Evolutionary conservation across 2,329 filamentous ascomycete genomes (phyloP), one percentile per base, ranked within the genome.

Genomic region (Pleoardoris graminearum): DNA sequence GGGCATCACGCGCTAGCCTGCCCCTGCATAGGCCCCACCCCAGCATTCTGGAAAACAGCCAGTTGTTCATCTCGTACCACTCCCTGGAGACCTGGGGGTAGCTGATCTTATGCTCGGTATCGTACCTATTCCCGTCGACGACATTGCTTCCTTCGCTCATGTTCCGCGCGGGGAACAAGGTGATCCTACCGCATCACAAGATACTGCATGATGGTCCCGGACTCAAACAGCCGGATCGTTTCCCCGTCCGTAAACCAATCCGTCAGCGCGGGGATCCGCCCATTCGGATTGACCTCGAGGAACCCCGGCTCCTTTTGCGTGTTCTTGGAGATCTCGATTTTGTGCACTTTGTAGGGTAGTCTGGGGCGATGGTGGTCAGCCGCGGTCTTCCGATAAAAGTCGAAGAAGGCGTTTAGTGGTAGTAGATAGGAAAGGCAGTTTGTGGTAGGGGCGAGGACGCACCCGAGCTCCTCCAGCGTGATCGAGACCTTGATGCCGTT

Each of bases 401-500:
- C n/a, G 4, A 10, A 4, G 10, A 35, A 38, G 6, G 36, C 16
- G 19, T 29, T 29, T 7, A 7, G 12, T 29, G 27, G 27, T n/a
- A n/a, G 27, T 29, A 29, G 27, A 12, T 12, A 11, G 29, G 14
- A 17, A 22, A 5, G 3, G 8, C 7, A 22, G 27, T 21, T 7
- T 16, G 21, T 11, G 7, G 38, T 8, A 27, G 35, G 22, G 12
- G 35, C 12, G 33, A 33, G 4, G n/a, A 38, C 67, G 47, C 65
- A 75, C 61, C 87, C 87, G 4, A 96, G 81, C 76, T 96, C 91
- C 76, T 95, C 91, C 14, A 97, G 78, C 8, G 90, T 82, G 60
- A 96, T 96, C 51, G 89, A 91, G 56, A 90, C 84, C 74, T 96
- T 96, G 80, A 94, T 88, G 58, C 91, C 91, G 75, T 96, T 96